Percentiles rank a stretch among this genome's conserved stretches.
Conservation (phyloP, 2,329 filamentous ascomycete species). For the Apiospora malaysiana region DNA sequence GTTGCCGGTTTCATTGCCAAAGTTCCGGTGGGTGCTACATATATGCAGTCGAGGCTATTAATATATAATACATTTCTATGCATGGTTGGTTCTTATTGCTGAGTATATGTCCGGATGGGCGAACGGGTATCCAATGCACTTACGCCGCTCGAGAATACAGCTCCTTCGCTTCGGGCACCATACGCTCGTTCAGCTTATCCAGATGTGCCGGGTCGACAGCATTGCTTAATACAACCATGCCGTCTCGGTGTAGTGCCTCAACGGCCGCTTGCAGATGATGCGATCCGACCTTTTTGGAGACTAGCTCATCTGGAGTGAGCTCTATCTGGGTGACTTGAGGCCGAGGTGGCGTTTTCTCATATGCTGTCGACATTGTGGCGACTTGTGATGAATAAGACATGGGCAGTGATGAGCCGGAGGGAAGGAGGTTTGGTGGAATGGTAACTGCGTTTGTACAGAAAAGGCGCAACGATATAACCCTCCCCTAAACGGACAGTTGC, state of each 20-base stretch:
- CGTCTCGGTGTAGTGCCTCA: slow-evolving; percentile 44
- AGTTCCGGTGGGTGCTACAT: slow-evolving; percentile 28
- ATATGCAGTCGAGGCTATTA: neutral
- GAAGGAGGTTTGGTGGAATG: neutral
- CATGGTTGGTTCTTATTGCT: no score
- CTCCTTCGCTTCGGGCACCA: slow-evolving; percentile 43
- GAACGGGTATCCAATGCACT: neutral
- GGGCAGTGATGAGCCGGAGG: neutral
- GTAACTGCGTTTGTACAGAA: no score
- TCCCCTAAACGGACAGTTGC: neutral
- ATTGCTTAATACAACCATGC: slow-evolving; percentile 44
- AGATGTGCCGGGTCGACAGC: slow-evolving; percentile 43
- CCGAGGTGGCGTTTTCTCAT: neutral
- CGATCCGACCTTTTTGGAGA: slow-evolving; percentile 29
- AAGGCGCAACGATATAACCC: no score
- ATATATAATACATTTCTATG: no score
- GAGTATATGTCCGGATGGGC: neutral
- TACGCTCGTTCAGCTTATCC: slow-evolving; percentile 40
- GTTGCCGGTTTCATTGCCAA: slow-evolving; percentile 34
- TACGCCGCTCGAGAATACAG: slow-evolving; percentile 28
- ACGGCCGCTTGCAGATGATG: slow-evolving; percentile 41
- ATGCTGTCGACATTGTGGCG: neutral
- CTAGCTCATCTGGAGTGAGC: slow-evolving; percentile 29
- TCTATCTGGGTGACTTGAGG: neutral
- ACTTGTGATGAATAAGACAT: neutral